phyloP scores from a whole-genome alignment of 2,329 filamentous ascomycete species.

The Aschersonia sp. region DNA sequence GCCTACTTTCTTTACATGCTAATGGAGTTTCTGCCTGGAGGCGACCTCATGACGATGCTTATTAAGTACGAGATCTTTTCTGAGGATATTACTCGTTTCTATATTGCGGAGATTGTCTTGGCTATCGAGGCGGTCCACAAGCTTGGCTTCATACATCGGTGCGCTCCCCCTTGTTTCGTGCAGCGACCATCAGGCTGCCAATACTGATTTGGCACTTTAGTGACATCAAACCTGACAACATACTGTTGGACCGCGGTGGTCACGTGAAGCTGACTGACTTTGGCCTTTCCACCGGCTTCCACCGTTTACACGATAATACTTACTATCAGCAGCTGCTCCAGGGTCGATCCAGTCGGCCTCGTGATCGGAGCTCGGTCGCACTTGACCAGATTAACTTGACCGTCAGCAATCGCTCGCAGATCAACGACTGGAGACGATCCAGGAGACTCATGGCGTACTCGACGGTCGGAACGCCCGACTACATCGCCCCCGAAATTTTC shows the following conservation, averaged over 20 bases:
- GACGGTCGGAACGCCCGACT: conserved; percentile 94
- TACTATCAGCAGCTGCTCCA: conserved; percentile 96
- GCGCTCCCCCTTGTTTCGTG: conserved; percentile 17
- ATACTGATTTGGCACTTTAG: conserved; percentile 25
- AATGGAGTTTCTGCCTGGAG: conserved; percentile 97
- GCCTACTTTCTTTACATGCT: conserved; percentile 94
- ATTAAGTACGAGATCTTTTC: conserved; percentile 99
- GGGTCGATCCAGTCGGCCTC: conserved; percentile 55
- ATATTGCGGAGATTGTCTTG: conserved; percentile 95
- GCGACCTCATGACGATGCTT: conserved; percentile 98
- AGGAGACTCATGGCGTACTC: conserved; percentile 94
- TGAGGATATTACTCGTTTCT: conserved; percentile 96
- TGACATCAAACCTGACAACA: conserved; percentile 99
- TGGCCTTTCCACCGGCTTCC: conserved; percentile 92
- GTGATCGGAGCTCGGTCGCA: conserved; percentile 84
- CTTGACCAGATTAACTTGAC: conserved; percentile 97
- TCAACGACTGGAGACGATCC: conserved; percentile 97
- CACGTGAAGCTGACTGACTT: conserved; percentile 99
- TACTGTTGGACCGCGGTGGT: conserved; percentile 83
- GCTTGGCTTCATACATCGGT: conserved; percentile 96
- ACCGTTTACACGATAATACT: conserved; percentile 93
- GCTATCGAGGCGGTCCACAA: conserved; percentile 99
- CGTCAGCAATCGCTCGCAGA: conserved; percentile 92
- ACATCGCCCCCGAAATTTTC: conserved; percentile 97
- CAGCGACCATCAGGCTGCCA: too few species aligned